Percentiles rank a stretch among this genome's conserved stretches.
These are phyloP conservation scores for Amaranthus palmeri DNA, from an alignment of 148 eudicot species.

Conservation along the genomic window DNA sequence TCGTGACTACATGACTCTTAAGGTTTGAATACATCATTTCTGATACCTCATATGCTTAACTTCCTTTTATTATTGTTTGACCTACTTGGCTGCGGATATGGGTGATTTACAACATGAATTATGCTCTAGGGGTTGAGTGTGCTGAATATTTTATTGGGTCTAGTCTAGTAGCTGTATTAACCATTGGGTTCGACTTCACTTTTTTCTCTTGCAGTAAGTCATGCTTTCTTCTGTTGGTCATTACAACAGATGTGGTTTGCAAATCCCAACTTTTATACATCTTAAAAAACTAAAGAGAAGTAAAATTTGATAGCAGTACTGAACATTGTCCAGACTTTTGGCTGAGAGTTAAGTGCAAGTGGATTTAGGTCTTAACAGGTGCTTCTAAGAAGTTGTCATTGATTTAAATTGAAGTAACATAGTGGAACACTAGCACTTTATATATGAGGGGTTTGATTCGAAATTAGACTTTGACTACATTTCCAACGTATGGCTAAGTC, in stretches of 20 bases:
- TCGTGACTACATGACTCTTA: slow-evolving; percentile 79
- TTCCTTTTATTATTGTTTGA: background rate
- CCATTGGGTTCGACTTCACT: background rate
- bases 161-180: slow-evolving; percentile 1
- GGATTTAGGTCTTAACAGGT: background rate
- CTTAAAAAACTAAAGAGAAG: background rate
- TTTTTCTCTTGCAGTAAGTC: background rate
- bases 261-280: background rate
- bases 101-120: background rate
- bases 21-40: slow-evolving; percentile 33
- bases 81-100: background rate
- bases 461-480: too few relatives aligned
- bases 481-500: background rate
- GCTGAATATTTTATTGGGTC: slow-evolving; percentile 3
- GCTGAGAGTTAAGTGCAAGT: background rate
- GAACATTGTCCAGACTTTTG: background rate
- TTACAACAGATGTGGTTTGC: background rate
- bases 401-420: background rate
- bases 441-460: background rate
- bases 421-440: background rate
- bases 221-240: background rate
- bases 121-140: background rate
- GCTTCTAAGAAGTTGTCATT: background rate
- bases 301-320: background rate
- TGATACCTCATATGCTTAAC: slow-evolving; percentile 7